Conservation (phyloP, 2,329 filamentous ascomycete genomes). For the Rutstroemia sp. region DNA sequence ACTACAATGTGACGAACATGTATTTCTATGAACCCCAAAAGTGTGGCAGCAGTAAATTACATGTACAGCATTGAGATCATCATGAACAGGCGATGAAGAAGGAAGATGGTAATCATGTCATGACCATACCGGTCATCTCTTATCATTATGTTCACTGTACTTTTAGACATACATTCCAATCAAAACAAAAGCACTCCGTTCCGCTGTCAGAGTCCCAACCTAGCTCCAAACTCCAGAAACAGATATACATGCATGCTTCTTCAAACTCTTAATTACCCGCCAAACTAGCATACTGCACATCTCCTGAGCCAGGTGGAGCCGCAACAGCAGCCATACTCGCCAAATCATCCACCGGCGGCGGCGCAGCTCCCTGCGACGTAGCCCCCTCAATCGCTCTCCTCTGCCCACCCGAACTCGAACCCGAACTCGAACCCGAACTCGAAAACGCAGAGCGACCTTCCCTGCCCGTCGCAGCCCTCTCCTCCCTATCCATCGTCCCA, state of each 20-base stretch:
- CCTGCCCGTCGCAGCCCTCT: constrained; percentile 71
- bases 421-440: constrained; percentile 32
- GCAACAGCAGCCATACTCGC: constrained; percentile 45
- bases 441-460: constrained; percentile 61
- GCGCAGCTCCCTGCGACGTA: constrained; percentile 13
- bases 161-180: not conserved
- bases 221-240: constrained; percentile 24
- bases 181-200: not conserved
- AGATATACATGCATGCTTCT: constrained; percentile 14
- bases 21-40: not conserved
- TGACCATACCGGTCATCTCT: not conserved
- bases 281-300: constrained; percentile 79
- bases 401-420: constrained; percentile 29
- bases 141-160: constrained; percentile 6
- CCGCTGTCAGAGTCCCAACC: not conserved
- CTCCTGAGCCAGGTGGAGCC: constrained; percentile 69
- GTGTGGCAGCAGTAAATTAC: not conserved
- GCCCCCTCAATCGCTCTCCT: constrained; percentile 24
- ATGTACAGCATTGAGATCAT: not conserved
- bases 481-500: constrained; percentile 83
- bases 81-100: not conserved
- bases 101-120: not conserved
- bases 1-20: not conserved
- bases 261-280: constrained; percentile 59
- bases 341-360: constrained; percentile 23